These are phyloP conservation scores for Amanita inopinata DNA, from an alignment of 768 basidiomycete species.

Conservation along the genomic window DNA sequence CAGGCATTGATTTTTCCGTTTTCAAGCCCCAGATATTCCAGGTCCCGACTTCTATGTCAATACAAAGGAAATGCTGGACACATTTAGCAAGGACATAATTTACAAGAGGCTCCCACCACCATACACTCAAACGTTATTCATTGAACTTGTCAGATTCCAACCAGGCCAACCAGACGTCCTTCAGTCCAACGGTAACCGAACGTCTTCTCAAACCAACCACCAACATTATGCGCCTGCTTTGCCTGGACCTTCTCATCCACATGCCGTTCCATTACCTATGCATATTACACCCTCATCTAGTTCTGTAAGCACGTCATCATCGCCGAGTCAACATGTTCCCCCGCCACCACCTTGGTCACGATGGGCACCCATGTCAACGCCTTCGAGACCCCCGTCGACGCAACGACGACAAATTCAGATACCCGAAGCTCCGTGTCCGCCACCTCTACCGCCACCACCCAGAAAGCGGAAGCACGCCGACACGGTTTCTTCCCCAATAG, in stretches of 20 bases:
- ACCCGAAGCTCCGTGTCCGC: conserved; percentile 22
- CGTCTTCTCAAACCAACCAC: conserved; percentile 11
- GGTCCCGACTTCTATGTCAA: conserved; percentile 59
- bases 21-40: conserved; percentile 28
- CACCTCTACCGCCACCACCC: conserved; percentile 29
- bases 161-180: conserved; percentile 33
- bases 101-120: conserved; percentile 60
- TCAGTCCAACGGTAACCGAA: conserved; percentile 11
- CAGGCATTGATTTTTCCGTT: conserved; percentile 8
- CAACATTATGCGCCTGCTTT: conserved; percentile 12
- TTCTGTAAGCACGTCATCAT: conserved; percentile 13
- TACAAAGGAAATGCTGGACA: conserved; percentile 64
- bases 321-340: conserved; percentile 13
- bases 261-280: conserved; percentile 3
- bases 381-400: conserved; percentile 34
- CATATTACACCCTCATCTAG: conserved; percentile 11
- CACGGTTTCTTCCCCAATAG: conserved; percentile 10
- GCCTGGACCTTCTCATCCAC: background rate
- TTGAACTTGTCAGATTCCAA: conserved; percentile 60
- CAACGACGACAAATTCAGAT: conserved; percentile 27
- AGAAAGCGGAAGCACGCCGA: conserved; percentile 39
- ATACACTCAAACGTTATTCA: conserved; percentile 57
- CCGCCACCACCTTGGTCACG: conserved; percentile 29
- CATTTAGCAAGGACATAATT: conserved; percentile 60
- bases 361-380: conserved; percentile 37